These are phyloP conservation scores for Colletotrichum horii DNA, from an alignment of 2,329 filamentous ascomycete genomes.

Conservation along the genomic window DNA sequence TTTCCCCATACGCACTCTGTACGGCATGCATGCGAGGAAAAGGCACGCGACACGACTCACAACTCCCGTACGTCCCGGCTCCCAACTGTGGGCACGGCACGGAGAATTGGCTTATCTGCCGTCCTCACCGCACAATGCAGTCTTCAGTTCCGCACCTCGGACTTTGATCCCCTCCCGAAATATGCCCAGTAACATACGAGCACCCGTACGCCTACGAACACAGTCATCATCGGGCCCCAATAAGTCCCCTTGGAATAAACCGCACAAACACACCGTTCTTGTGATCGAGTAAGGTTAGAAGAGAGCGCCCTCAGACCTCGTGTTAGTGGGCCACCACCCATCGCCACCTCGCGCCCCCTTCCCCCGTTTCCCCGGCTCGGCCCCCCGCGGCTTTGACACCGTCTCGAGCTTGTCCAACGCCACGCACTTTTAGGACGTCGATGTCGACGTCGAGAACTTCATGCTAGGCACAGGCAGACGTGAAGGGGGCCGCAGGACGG, in stretches of 20 bases:
- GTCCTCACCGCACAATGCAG: neutral
- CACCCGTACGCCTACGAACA: neutral
- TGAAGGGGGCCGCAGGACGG: neutral
- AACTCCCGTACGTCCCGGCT: neutral
- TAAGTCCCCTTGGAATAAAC: neutral
- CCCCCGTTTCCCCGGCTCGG: neutral
- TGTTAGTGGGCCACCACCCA: neutral
- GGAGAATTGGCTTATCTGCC: neutral
- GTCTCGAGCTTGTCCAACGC: neutral
- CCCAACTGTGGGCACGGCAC: neutral
- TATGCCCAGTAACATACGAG: neutral
- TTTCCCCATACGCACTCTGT: neutral
- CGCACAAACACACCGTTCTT: neutral
- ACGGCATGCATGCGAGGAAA: neutral
- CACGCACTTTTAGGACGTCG: neutral
- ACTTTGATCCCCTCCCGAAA: neutral
- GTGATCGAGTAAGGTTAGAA: neutral
- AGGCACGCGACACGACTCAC: neutral
- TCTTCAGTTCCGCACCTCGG: neutral
- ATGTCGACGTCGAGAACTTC: neutral
- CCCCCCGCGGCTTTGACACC: neutral
- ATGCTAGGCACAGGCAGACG: neutral
- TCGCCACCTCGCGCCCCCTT: neutral
- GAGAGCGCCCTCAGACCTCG: neutral
- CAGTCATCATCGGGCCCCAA: neutral